phyloP scores from a whole-genome alignment of 257 asterid genomes.

The Eustoma russellianum region DNA sequence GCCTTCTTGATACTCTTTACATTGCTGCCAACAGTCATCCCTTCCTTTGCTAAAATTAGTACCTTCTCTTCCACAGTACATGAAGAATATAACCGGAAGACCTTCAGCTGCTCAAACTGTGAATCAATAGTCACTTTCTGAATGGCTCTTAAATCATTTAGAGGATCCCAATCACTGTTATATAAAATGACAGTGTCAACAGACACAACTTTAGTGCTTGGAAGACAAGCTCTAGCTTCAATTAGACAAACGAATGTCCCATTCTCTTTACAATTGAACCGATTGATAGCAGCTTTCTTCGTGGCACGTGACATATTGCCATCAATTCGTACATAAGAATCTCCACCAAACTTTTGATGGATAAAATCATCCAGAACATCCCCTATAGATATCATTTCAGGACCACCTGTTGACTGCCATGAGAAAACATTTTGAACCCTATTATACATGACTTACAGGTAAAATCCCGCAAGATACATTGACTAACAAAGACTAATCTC shows the following conservation, averaged over 20 bases:
- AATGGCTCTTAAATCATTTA: constrained; percentile 47
- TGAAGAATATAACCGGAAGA: constrained; percentile 52
- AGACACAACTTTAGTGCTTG: constrained; percentile 31
- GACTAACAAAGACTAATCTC: too few species aligned
- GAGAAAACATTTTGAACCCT: neutral
- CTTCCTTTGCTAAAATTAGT: constrained; percentile 47
- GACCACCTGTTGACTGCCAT: constrained; percentile 29
- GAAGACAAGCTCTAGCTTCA: constrained; percentile 45
- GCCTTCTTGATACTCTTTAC: constrained; percentile 18
- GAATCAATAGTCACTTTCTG: constrained; percentile 40
- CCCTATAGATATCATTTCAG: constrained; percentile 33
- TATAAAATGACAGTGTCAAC: constrained; percentile 41
- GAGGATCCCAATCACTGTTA: constrained; percentile 64
- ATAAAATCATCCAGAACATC: constrained; percentile 54
- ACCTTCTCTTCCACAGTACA: constrained; percentile 49
- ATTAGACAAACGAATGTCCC: constrained; percentile 41
- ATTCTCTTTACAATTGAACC: constrained; percentile 28
- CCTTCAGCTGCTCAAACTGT: constrained; percentile 36
- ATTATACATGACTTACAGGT: neutral
- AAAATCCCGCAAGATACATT: too few species aligned
- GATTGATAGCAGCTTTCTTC: constrained; percentile 20
- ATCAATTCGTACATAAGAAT: constrained; percentile 36
- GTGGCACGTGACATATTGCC: constrained; percentile 16
- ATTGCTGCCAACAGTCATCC: constrained; percentile 27
- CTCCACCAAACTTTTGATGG: constrained; percentile 34